phyloP scores from a whole-genome alignment of 140 eudicot genomes.

The Cichorium intybus region DNA sequence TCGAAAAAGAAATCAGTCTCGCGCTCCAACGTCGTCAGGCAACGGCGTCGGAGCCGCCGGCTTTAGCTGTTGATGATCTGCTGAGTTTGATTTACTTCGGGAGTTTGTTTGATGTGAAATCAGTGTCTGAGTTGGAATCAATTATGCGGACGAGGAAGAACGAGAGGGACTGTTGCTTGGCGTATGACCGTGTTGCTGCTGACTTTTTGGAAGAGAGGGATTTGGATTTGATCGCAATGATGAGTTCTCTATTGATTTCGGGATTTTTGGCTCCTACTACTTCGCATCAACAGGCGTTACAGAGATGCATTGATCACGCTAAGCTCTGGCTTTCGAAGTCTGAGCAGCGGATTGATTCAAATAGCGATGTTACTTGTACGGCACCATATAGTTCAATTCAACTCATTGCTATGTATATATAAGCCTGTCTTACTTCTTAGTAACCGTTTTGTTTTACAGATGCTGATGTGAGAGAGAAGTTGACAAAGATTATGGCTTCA shows the following conservation, averaged over 20 bases:
- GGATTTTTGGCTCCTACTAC: slow-evolving; percentile 52
- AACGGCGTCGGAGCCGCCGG: background rate
- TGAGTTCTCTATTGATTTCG: slow-evolving; percentile 56
- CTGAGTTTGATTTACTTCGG: slow-evolving; percentile 73
- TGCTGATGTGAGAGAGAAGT: slow-evolving; percentile 74
- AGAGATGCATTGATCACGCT: slow-evolving; percentile 63
- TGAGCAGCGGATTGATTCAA: slow-evolving; percentile 42
- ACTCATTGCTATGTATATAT: background rate
- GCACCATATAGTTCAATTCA: background rate
- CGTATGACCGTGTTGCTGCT: slow-evolving; percentile 62
- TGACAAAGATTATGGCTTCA: slow-evolving; percentile 70
- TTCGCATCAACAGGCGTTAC: slow-evolving; percentile 65
- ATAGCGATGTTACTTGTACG: slow-evolving; percentile 61
- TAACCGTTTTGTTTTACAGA: slow-evolving; percentile 37
- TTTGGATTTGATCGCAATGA: slow-evolving; percentile 63
- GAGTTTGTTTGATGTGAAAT: slow-evolving; percentile 68
- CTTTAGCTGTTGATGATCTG: slow-evolving; percentile 46
- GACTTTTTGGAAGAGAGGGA: slow-evolving; percentile 63
- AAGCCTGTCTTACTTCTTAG: background rate
- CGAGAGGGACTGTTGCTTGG: slow-evolving; percentile 78
- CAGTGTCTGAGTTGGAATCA: slow-evolving; percentile 44
- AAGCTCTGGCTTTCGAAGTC: slow-evolving; percentile 67
- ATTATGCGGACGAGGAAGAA: slow-evolving; percentile 68
- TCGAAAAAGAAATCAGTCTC: slow-evolving; percentile 49
- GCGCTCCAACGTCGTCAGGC: slow-evolving; percentile 25